Conservation (phyloP, 306 rosid species). For the Corylus heterophylla region DNA sequence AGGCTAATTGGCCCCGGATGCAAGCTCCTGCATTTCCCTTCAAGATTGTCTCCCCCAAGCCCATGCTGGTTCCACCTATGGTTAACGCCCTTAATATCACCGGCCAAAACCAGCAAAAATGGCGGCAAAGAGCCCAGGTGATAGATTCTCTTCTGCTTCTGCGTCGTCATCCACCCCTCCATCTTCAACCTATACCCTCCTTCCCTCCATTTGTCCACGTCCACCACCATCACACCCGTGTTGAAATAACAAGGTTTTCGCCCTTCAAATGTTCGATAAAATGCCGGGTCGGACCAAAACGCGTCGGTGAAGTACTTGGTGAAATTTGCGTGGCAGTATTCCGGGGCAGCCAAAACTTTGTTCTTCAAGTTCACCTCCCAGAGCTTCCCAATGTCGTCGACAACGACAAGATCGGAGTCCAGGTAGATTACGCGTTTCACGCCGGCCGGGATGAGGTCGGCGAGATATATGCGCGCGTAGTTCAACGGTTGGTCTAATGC, state of each 20-base stretch:
- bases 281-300: slow-evolving; percentile 54
- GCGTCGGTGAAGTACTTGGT: slow-evolving; percentile 55
- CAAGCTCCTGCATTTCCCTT: slow-evolving; percentile 70
- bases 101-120: slow-evolving; percentile 71
- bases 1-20: slow-evolving; percentile 85
- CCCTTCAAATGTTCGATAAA: slow-evolving; percentile 45
- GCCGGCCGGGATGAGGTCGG: slow-evolving; percentile 60
- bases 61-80: slow-evolving; percentile 95
- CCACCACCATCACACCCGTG: slow-evolving; percentile 89
- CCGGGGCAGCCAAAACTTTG: slow-evolving; percentile 80
- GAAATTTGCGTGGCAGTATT: slow-evolving; percentile 82
- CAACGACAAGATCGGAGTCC: slow-evolving; percentile 78
- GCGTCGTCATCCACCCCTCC: slow-evolving; percentile 84
- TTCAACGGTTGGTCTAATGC: slow-evolving; percentile 85
- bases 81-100: slow-evolving; percentile 64
- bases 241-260: slow-evolving; percentile 75
- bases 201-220: slow-evolving; percentile 68
- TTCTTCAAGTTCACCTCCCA: slow-evolving; percentile 73
- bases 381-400: slow-evolving; percentile 67
- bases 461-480: slow-evolving; percentile 74
- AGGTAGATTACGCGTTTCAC: slow-evolving; percentile 71
- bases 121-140: slow-evolving; percentile 88
- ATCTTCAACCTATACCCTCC: slow-evolving; percentile 55
- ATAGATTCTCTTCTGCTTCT: slow-evolving; percentile 77
- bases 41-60: slow-evolving; percentile 79